Evolutionary conservation across 1,284 basidiomycete genomes (phyloP), one percentile per base, ranked within the genome.

Genomic region (Cutaneotrichosporon cyanovorans): DNA sequence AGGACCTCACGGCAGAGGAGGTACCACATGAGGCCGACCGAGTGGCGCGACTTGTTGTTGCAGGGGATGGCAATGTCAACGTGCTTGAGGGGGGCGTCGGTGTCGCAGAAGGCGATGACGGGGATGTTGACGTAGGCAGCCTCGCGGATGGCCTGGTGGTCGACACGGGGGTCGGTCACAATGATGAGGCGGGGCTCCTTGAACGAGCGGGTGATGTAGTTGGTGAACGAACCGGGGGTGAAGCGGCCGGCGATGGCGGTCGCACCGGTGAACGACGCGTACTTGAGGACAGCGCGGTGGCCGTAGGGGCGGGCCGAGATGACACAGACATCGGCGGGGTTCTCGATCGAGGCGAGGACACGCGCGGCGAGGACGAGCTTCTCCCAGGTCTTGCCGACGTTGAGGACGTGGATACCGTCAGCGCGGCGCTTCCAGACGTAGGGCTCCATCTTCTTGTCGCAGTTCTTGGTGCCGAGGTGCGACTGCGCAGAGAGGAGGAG

Each of bases 111-210:
- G 51, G 93, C 93, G 68, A 98, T 96, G 72, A 98, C 93, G 65
- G 93, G 93, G 74, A 98, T 97, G 84, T 98, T 98, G 75, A 97
- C 93, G 75, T 98, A 98, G 50, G 92, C 92, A 46, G 95, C 92
- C 78, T 98, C 93, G 62, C 93, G 89, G 76, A 98, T 98, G 61
- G 95, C 95, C 78, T 98, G 95, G 80, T 97, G 92, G 78, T 98
- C 93, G 57, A 96, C 87, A 59, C 95, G 88, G 61, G 93, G 95
- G 79, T 98, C 93, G 73, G 92, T 97, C 59, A 98, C 92, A 65
- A 98, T 75, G 73, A 98, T 93, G 59, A 98, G 81, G 63, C 93
- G 89, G 65, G 93, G 93, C 78, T 98, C 93, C 80, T 97, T 98
- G 87, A 97, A 98, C 52, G 92, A 96, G 66, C 89, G 87, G 63